Conservation (phyloP, 345 rosid species). For the Garcia nutans region DNA sequence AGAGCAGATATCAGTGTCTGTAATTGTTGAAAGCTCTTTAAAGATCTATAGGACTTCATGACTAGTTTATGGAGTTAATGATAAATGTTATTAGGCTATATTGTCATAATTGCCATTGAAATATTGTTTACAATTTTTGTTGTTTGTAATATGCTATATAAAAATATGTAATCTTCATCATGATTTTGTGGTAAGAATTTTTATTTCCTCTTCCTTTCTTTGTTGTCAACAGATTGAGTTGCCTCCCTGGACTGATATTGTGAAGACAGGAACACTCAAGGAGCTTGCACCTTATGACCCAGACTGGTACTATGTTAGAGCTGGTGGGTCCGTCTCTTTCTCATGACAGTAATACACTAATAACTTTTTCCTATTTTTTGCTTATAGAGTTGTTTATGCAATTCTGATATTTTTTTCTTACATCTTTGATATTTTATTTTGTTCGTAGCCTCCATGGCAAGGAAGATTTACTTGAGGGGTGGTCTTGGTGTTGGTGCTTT, state of each 20-base stretch:
- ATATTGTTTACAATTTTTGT: too few species aligned
- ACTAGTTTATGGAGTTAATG: neutral
- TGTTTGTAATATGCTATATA: neutral
- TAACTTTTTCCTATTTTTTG: too few species aligned
- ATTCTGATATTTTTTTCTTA: too few species aligned
- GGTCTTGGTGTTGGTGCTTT: constrained; percentile 95
- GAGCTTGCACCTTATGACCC: constrained; percentile 42
- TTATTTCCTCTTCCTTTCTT: too few species aligned
- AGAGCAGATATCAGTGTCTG: neutral
- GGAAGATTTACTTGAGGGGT: constrained; percentile 85
- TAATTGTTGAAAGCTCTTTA: too few species aligned
- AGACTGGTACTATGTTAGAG: constrained; percentile 57
- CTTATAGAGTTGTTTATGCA: neutral
- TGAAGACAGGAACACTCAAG: constrained; percentile 35
- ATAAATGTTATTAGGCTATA: neutral
- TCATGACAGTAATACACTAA: too few species aligned
- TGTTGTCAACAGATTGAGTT: constrained; percentile 59
- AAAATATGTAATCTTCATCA: neutral
- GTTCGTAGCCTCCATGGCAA: constrained; percentile 79
- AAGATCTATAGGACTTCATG: neutral
- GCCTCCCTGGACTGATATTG: constrained; percentile 46
- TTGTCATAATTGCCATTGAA: neutral
- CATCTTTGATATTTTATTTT: neutral
- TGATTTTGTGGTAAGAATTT: neutral
- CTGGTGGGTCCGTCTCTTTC: constrained; percentile 30